Percentiles rank a stretch among this genome's conserved stretches.
Evolutionary conservation across 768 basidiomycete genomes (phyloP).

Genomic region (Chalciporus sphaerocephalus): DNA sequence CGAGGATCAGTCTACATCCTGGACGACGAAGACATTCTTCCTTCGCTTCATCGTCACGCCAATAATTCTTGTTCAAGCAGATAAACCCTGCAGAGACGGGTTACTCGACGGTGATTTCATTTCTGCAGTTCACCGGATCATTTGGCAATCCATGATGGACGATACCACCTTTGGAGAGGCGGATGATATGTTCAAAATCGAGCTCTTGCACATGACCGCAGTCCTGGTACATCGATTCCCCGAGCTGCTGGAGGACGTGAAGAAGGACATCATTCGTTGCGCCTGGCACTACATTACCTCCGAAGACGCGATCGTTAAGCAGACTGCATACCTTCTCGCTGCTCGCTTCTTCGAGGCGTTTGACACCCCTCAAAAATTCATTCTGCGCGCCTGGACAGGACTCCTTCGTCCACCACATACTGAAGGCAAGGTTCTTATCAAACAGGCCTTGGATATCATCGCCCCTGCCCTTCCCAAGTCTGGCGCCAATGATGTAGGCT

Average conservation of each 20-base stretch:
- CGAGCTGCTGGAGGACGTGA: constrained; percentile 70
- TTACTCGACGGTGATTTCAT: constrained; percentile 73
- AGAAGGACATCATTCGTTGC: constrained; percentile 90
- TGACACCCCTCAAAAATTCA: constrained; percentile 87
- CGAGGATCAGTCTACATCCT: constrained; percentile 54
- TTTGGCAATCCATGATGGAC: constrained; percentile 79
- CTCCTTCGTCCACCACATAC: constrained; percentile 77
- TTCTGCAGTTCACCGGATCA: constrained; percentile 58
- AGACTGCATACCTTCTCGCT: constrained; percentile 85
- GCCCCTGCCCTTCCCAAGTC: constrained; percentile 74
- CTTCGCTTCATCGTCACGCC: constrained; percentile 86
- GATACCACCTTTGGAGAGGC: constrained; percentile 46
- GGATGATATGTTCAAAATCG: constrained; percentile 87
- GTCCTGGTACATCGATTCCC: constrained; percentile 83
- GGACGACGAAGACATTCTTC: constrained; percentile 75
- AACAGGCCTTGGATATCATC: constrained; percentile 83
- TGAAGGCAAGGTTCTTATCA: constrained; percentile 70
- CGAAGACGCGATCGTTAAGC: constrained; percentile 89
- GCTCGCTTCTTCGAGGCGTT: constrained; percentile 90
- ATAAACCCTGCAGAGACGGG: constrained; percentile 48
- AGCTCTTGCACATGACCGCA: constrained; percentile 85
- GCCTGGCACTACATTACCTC: constrained; percentile 85
- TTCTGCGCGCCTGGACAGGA: constrained; percentile 85
- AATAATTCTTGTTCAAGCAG: constrained; percentile 73
- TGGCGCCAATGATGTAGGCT: constrained; percentile 53